A percentile compares a stretch with the other conserved stretches of the same genome.
Evolutionary conservation across 106 monocot species (phyloP).

Genomic region (Ottelia alismoides): DNA sequence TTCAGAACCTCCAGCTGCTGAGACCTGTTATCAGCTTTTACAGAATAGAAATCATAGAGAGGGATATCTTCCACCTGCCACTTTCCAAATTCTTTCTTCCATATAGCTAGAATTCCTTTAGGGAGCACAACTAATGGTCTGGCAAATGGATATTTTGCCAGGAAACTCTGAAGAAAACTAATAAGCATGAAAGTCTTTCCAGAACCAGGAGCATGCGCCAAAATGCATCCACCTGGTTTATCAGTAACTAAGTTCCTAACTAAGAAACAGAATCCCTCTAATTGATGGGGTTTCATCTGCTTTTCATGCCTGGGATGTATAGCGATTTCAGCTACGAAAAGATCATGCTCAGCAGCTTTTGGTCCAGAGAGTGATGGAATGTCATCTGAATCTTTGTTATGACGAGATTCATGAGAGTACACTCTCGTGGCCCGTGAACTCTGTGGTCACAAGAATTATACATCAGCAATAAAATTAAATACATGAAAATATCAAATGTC

Average conservation of each 20-base stretch:
- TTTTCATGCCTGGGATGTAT: constrained; percentile 78
- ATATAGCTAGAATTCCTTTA: constrained; percentile 68
- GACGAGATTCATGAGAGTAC: constrained; percentile 1
- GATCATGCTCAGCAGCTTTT: constrained; percentile 5
- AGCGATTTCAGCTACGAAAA: constrained; percentile 39
- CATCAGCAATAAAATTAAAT: neutral
- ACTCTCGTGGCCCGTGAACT: constrained; percentile 5
- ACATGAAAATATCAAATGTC: too few relatives aligned
- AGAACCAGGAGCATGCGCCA: constrained; percentile 96
- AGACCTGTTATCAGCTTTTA: constrained; percentile 54
- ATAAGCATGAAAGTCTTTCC: constrained; percentile 98
- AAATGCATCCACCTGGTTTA: constrained; percentile 85
- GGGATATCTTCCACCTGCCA: constrained; percentile 93
- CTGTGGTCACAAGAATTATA: constrained; percentile 2
- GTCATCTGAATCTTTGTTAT: neutral
- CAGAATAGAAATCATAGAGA: constrained; percentile 72
- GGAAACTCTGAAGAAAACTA: constrained; percentile 92
- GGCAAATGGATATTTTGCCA: constrained; percentile 53
- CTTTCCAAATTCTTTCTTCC: constrained; percentile 72
- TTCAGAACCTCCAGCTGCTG: constrained; percentile 71
- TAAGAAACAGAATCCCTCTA: constrained; percentile 83
- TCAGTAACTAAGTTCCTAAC: constrained; percentile 70
- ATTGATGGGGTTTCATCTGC: constrained; percentile 74
- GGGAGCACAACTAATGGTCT: constrained; percentile 79
- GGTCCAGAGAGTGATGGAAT: constrained; percentile 4